These are phyloP conservation scores for Thalassiosira allenii DNA, from an alignment of 352 stramenopile species.

Conservation along the genomic window DNA sequence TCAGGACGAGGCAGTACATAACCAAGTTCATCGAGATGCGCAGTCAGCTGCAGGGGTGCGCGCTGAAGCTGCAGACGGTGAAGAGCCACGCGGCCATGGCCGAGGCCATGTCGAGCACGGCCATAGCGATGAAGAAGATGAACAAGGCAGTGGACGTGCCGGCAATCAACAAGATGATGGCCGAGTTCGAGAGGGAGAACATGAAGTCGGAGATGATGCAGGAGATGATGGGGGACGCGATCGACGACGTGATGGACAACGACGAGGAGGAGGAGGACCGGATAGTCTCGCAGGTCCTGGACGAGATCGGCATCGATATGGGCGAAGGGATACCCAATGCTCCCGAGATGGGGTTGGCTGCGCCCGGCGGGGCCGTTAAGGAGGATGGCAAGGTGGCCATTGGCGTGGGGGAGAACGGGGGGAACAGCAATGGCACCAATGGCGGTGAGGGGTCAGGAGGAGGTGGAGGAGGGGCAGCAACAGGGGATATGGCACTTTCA, in stretches of 20 bases:
- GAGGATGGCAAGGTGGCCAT: slow-evolving; percentile 80
- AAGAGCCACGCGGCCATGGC: slow-evolving; percentile 97
- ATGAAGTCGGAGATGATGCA: slow-evolving; percentile 98
- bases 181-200: slow-evolving; percentile 98
- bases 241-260: slow-evolving; percentile 96
- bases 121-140: slow-evolving; percentile 89
- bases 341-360: slow-evolving; percentile 70
- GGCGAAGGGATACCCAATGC: slow-evolving; percentile 92
- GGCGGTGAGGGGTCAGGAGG: slow-evolving; percentile 55
- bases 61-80: slow-evolving; percentile 94
- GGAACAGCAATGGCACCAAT: slow-evolving; percentile 37
- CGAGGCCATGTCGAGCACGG: slow-evolving; percentile 91
- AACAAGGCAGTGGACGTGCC: slow-evolving; percentile 92
- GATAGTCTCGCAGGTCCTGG: slow-evolving; percentile 96
- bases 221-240: slow-evolving; percentile 97
- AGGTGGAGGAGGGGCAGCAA: slow-evolving; percentile 45
- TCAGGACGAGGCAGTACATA: slow-evolving; percentile 95
- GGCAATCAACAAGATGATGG: slow-evolving; percentile 97
- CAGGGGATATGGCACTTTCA: slow-evolving; percentile 76
- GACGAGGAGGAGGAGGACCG: slow-evolving; percentile 95
- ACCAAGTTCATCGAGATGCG: slow-evolving; percentile 99
- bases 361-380: slow-evolving; percentile 60
- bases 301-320: slow-evolving; percentile 96
- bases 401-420: slow-evolving; percentile 48
- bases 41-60: slow-evolving; percentile 95